Evolutionary conservation across 129 eudicot genomes (phyloP), one percentile per base, ranked within the genome.

Genomic region (Pseudognaphalium luteoalbum): DNA sequence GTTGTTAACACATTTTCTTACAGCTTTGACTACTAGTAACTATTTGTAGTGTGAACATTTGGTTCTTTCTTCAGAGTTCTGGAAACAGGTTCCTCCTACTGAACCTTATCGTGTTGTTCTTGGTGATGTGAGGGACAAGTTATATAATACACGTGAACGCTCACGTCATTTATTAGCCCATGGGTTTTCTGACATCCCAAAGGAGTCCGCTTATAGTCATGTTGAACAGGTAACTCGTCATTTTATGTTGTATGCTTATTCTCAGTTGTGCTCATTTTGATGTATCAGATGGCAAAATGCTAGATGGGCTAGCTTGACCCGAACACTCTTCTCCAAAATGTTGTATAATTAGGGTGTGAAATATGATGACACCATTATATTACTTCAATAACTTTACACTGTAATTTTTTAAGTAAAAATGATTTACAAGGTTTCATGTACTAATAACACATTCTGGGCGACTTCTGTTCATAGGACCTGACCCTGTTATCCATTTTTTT

Each of bases 51-150:
- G 59, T 51, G 41, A 78, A 42, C 39, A 39, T 32, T 77, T 0
- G 20, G 2, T 47, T 33, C 60, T 39, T 51, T 70, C 54, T 84
- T 83, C 84, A 93, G 99, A 94, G 82, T 94, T 94, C 25, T 94
- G 99, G 99, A 94, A 91, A 75, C 87, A 88, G 65, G 87, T 91
- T 65, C 96, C 99, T 12, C 84, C 88, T 34, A 91, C 41, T 70
- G 99, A 94, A 83, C 99, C 99, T 52, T 94, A 91, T 42, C 96
- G 97, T 56, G 99, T 94, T 30, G 81, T 94, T 68, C 96, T 94
- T 71, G 97, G 94, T 78, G 99, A 94, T 35, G 99, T 94, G 81
- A 89, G 99, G 66, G 99, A 94, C 74, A 91, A 87, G 78, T 71
- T 91, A 74, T 94, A 94, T 78, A 75, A 87, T 74, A 89, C 99